Evolutionary conservation across 108 stramenopile genomes (phyloP).

Genomic region (Cyclotella baltica): DNA sequence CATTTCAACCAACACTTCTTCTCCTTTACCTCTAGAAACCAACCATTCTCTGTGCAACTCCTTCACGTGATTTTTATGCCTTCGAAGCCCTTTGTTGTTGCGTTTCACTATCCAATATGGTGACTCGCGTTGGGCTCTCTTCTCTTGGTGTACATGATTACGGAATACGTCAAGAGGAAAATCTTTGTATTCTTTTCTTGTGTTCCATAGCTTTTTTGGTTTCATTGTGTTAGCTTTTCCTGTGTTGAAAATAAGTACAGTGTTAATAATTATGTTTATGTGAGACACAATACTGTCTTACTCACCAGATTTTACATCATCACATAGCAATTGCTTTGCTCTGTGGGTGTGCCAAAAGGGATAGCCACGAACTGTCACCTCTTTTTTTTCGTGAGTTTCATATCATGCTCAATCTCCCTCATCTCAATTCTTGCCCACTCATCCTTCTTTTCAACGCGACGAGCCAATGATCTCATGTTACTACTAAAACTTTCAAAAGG

Average conservation of each 20-base stretch:
- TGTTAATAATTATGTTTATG: too few species aligned
- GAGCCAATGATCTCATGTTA: neutral
- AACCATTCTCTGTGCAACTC: neutral
- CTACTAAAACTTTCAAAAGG: neutral
- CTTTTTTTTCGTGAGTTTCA: neutral
- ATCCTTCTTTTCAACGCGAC: neutral
- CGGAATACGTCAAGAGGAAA: slow-evolving; percentile 2
- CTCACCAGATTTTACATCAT: slow-evolving; percentile 5
- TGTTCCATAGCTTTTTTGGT: neutral
- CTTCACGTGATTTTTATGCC: neutral
- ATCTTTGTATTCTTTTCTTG: slow-evolving; percentile 11
- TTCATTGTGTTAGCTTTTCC: neutral
- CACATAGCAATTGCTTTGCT: neutral
- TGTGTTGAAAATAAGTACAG: too few species aligned
- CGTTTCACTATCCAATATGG: neutral
- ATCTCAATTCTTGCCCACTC: neutral
- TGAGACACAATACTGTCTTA: neutral
- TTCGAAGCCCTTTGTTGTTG: slow-evolving; percentile 3
- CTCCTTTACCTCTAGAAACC: neutral
- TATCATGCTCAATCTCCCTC: neutral
- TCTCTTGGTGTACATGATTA: slow-evolving; percentile 4
- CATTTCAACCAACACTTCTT: neutral
- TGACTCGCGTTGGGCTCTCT: slow-evolving; percentile 5
- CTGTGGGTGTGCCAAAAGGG: slow-evolving; percentile 14
- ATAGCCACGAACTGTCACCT: neutral